These are phyloP conservation scores for Nadsonia starkeyi-henricii DNA, from an alignment of 1,139 yeast species.

Conservation along the genomic window DNA sequence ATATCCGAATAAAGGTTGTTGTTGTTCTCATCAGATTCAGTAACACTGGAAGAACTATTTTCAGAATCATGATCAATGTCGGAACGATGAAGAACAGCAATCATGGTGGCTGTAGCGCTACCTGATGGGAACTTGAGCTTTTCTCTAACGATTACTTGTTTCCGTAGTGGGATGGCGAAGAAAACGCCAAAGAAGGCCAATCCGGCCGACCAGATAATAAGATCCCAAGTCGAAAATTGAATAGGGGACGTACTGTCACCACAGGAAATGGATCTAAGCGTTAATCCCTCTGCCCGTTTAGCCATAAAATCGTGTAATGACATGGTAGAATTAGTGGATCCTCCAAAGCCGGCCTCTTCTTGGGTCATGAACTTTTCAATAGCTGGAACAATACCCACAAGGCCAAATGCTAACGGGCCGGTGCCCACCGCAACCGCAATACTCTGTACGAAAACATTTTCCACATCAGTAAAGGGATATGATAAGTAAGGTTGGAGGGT, in stretches of 20 bases:
- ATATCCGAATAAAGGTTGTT: neutral
- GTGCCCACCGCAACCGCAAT: conserved; percentile 95
- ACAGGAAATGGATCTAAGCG: neutral
- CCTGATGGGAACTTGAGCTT: conserved; percentile 91
- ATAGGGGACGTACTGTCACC: conserved; percentile 8
- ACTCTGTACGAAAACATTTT: conserved; percentile 83
- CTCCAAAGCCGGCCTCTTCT: conserved; percentile 59
- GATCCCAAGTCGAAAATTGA: conserved; percentile 29
- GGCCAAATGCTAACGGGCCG: conserved; percentile 89
- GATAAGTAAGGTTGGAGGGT: conserved; percentile 11
- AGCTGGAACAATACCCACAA: conserved; percentile 95
- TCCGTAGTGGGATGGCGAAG: conserved; percentile 79
- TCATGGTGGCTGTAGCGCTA: conserved; percentile 86
- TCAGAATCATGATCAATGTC: conserved; percentile 12
- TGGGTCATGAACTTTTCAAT: conserved; percentile 72
- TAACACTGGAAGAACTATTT: conserved; percentile 7
- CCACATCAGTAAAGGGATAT: conserved; percentile 65
- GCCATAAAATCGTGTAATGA: neutral
- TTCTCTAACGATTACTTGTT: conserved; percentile 72
- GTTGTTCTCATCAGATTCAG: conserved; percentile 7
- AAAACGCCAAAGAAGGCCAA: conserved; percentile 90
- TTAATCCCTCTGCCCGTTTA: neutral
- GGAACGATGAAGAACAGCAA: conserved; percentile 66
- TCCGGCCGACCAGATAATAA: conserved; percentile 72
- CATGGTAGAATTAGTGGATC: conserved; percentile 1